Base-by-base conservation (phyloP, 257 asterid species). In the Scutellaria minor region DNA sequence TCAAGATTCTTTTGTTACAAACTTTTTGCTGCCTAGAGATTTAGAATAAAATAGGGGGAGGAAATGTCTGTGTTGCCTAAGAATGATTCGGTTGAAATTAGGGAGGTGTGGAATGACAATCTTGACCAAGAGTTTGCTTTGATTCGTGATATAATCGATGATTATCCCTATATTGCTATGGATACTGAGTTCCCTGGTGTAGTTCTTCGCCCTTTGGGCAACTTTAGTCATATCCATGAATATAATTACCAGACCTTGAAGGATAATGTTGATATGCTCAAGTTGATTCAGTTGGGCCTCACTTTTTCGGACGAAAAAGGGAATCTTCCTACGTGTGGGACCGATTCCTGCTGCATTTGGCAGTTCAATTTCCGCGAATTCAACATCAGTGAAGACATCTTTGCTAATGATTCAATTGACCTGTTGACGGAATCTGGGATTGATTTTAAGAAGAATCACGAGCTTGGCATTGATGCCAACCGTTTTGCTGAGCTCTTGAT, bases 151-250 rank as follows among this genome's bases (percentile, higher is more conserved):
- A 66, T 77, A 22, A 75, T 81, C 14, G 85, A 81, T 52, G 64
- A 55, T 6, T 81, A 57, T 7, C 85, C 82, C 14, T 81, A 77
- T 63, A 75, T 80, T 68, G 85, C 85, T 4, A 80, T 80, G 85
- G 85, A 80, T 77, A 80, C 82, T 18, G 85, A 81, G 80, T 81
- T 81, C 13, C 85, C 85, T 1, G 85, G 85, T 20, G 80, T 81
- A 11, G 85, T 81, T 64, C 78, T 77, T 57, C 80, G 85, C 3
- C 85, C 85, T 1, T 66, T 81, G 31, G 77, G 82, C 31, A 74
- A 70, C 44, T 81, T 81, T n/a, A 73, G 41, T 53, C 77, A 81
- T 60, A 70, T 73, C 67, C 66, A 69, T 42, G 82, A 81, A 61
- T 81, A 73, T 63, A 73, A 81, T 74, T 81, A 81, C 39, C 82